These are phyloP conservation scores for Luzula sylvatica DNA, from an alignment of 176 grass and related monocot species.

Conservation along the genomic window DNA sequence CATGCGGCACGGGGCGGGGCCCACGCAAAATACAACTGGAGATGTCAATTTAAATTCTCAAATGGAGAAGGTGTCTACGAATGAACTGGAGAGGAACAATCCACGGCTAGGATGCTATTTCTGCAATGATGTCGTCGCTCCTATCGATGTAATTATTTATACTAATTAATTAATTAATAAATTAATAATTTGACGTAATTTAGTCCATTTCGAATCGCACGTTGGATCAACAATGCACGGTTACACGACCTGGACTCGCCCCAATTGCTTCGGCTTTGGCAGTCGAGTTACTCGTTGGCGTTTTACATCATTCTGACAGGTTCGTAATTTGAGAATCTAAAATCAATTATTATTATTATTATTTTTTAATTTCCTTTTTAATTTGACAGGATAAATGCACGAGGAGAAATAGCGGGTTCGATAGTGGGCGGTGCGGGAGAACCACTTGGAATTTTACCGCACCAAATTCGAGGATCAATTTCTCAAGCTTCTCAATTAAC, in stretches of 20 bases:
- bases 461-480: conserved; percentile 84
- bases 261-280: conserved; percentile 67
- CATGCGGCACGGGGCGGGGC: conserved; percentile 88
- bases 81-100: conserved; percentile 32
- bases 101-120: conserved; percentile 87
- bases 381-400: conserved; percentile 71
- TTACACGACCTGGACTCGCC: conserved; percentile 86
- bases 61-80: conserved; percentile 14
- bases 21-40: conserved; percentile 30
- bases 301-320: conserved; percentile 82
- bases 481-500: conserved; percentile 63
- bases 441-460: conserved; percentile 52
- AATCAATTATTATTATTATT: background rate
- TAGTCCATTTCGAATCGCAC: conserved; percentile 89
- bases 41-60: conserved; percentile 17
- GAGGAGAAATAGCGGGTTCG: conserved; percentile 56
- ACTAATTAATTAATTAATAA: no score
- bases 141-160: conserved; percentile 67
- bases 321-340: conserved; percentile 8
- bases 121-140: conserved; percentile 87
- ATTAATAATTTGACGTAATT: background rate
- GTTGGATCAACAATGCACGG: conserved; percentile 93
- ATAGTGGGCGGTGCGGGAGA: conserved; percentile 26
- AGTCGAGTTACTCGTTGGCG: conserved; percentile 64
- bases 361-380: background rate